Evolutionary conservation across 2,329 filamentous ascomycete species (phyloP).

Genomic region (Apiospora koreana): DNA sequence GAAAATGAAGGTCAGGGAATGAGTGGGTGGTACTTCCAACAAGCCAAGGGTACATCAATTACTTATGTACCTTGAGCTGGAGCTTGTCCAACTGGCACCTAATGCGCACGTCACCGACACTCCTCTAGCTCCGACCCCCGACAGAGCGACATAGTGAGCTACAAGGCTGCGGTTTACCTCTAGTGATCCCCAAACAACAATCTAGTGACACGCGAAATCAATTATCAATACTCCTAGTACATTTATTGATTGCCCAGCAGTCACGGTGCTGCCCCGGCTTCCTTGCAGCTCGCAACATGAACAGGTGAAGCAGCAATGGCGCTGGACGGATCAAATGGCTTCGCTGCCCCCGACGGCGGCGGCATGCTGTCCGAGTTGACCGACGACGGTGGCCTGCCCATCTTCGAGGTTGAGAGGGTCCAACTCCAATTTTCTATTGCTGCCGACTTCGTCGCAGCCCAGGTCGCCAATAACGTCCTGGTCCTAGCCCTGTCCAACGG

Average conservation of each 20-base stretch:
- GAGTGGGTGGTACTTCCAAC: too few species aligned
- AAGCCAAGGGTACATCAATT: too few species aligned
- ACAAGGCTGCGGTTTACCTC: neutral
- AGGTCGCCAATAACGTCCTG: conserved; percentile 96
- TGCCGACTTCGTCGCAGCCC: conserved; percentile 92
- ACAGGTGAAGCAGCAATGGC: conserved; percentile 16
- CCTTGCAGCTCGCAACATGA: conserved; percentile 8
- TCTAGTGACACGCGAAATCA: neutral
- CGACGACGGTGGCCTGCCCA: conserved; percentile 69
- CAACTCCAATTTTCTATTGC: conserved; percentile 93
- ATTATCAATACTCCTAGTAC: neutral
- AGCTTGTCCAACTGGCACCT: neutral
- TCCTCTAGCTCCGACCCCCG: neutral
- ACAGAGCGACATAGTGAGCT: neutral
- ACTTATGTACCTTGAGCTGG: neutral
- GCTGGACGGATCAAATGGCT: conserved; percentile 18
- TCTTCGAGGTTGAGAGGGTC: conserved; percentile 92
- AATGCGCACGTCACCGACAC: neutral
- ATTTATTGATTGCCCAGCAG: neutral
- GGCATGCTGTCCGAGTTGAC: conserved; percentile 43
- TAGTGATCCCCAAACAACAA: neutral
- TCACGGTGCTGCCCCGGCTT: neutral
- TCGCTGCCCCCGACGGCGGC: conserved; percentile 4
- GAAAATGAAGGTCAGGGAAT: too few species aligned
- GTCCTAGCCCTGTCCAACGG: conserved; percentile 90